phyloP scores from a whole-genome alignment of 75 land plant genomes.

The Cryptomeria japonica region DNA sequence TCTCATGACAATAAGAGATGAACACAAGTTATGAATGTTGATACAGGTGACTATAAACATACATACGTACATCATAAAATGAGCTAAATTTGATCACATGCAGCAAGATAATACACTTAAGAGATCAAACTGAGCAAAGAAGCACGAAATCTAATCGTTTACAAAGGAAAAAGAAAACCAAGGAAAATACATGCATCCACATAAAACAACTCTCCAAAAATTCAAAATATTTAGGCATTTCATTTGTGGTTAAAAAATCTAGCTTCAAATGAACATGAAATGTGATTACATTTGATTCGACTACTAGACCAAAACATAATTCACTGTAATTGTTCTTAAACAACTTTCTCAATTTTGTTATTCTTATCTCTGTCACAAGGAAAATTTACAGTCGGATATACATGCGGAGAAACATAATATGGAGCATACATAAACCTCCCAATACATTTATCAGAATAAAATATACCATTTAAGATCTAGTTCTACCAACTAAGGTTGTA shows the following conservation, averaged over 20 bases:
- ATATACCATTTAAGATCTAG: neutral
- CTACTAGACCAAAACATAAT: neutral
- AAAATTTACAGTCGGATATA: neutral
- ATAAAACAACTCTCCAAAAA: neutral
- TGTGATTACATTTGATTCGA: neutral
- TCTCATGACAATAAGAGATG: neutral
- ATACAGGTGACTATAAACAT: neutral
- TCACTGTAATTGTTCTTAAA: too few species aligned
- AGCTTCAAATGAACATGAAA: neutral
- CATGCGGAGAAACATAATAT: slow-evolving; percentile 10
- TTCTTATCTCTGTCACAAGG: too few species aligned
- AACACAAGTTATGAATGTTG: neutral
- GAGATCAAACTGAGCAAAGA: neutral
- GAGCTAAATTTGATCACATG: neutral
- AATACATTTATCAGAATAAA: neutral
- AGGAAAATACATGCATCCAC: neutral
- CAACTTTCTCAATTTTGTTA: too few species aligned
- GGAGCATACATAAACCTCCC: slow-evolving; percentile 9
- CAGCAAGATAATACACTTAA: neutral
- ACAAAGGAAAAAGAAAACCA: neutral
- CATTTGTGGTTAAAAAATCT: neutral
- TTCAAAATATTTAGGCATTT: neutral
- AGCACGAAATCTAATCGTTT: neutral
- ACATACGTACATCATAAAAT: neutral
- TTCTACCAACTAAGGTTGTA: neutral